Evolutionary conservation across 371 early-diverging fungal species (phyloP).

Genomic region (Mortierella sp.): DNA sequence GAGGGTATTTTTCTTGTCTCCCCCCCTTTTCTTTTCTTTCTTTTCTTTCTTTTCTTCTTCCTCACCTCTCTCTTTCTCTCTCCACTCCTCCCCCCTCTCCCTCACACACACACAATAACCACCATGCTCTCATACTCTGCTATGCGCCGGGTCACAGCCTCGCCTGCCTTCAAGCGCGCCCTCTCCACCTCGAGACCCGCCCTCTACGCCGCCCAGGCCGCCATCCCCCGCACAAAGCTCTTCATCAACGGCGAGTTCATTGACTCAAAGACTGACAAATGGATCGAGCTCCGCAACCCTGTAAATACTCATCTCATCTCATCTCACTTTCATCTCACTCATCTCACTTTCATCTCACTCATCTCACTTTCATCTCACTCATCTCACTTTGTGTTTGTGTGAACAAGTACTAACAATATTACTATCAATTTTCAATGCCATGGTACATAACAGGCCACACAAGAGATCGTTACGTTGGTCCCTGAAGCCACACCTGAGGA

Average conservation of each 20-base stretch:
- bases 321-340: background rate
- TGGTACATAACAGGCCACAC: conserved; percentile 81
- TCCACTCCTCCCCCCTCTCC: background rate
- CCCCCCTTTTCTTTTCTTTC: background rate
- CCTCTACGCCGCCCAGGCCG: conserved; percentile 40
- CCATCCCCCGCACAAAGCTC: conserved; percentile 76
- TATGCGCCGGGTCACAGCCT: conserved; percentile 54
- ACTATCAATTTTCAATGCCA: background rate
- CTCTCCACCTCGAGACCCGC: conserved; percentile 50
- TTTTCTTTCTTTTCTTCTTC: conserved; percentile 1
- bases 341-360: background rate
- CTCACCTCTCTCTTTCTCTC: background rate
- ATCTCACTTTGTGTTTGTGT: background rate
- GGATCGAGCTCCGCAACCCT: conserved; percentile 94
- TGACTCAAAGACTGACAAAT: conserved; percentile 88
- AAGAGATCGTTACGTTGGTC: conserved; percentile 90
- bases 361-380: background rate
- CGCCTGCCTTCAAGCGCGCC: conserved; percentile 49
- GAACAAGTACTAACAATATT: background rate
- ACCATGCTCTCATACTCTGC: conserved; percentile 50
- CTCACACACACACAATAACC: background rate
- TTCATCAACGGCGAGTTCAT: conserved; percentile 94
- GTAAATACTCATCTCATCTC: conserved; percentile 57
- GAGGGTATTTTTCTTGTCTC: background rate
- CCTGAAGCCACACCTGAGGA: conserved; percentile 93